Conservation (phyloP, 768 basidiomycete genomes). For the Lyophyllum decastes region DNA sequence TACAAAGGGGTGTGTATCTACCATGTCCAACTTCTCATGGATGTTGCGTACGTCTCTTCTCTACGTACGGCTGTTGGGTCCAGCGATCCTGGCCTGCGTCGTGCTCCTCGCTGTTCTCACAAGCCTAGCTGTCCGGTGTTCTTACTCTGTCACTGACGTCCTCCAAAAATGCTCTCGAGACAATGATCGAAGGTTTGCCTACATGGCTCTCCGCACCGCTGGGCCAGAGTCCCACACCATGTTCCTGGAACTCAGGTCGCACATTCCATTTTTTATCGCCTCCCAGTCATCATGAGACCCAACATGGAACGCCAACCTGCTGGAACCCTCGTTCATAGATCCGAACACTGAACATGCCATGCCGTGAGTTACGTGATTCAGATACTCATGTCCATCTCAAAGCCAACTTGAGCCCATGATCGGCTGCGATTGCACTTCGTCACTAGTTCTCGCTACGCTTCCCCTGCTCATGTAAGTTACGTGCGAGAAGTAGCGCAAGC, state of each 20-base stretch:
- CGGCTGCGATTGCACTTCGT: neutral
- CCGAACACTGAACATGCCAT: neutral
- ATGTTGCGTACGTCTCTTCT: neutral
- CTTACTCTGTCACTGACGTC: neutral
- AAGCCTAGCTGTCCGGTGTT: neutral
- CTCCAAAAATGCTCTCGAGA: neutral
- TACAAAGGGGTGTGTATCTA: neutral
- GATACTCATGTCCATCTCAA: neutral
- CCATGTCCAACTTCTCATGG: too few species aligned
- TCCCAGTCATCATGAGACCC: neutral
- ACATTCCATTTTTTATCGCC: neutral
- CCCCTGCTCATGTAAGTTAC: too few species aligned
- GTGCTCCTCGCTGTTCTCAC: neutral
- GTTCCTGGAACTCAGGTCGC: neutral
- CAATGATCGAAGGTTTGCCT: neutral
- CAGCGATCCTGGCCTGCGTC: neutral
- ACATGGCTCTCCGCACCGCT: neutral
- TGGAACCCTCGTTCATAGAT: conserved; percentile 1
- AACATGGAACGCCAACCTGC: neutral
- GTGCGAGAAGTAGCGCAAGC: neutral
- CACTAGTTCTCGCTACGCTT: neutral
- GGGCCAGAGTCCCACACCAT: conserved; percentile 5
- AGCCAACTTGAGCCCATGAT: neutral
- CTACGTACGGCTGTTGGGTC: neutral
- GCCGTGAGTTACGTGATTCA: neutral